These are phyloP conservation scores for Neocucurbitaria cava DNA, from an alignment of 2,329 filamentous ascomycete species.

Conservation along the genomic window DNA sequence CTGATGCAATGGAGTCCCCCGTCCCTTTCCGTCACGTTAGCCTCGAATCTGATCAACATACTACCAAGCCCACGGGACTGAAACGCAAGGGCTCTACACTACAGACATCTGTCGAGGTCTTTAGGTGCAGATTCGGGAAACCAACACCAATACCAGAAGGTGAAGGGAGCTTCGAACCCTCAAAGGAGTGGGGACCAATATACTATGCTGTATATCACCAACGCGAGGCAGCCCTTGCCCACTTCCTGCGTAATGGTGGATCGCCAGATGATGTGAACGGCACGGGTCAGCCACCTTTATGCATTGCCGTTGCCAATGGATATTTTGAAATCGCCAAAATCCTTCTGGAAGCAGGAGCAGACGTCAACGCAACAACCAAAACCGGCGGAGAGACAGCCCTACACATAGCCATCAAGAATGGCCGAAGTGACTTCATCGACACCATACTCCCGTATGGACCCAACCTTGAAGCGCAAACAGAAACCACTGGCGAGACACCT, in stretches of 20 bases:
- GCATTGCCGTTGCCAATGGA: conserved; percentile 37
- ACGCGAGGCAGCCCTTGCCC: conserved; percentile 41
- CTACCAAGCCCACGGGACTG: conserved; percentile 7
- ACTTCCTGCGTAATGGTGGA: conserved; percentile 37
- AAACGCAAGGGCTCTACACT: conserved; percentile 34
- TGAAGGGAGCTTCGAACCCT: conserved; percentile 19
- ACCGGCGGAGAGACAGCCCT: conserved; percentile 38
- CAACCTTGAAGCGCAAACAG: conserved; percentile 30
- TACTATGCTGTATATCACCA: conserved; percentile 40
- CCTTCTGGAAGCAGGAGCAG: conserved; percentile 37
- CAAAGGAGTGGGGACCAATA: conserved; percentile 41
- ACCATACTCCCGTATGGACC: conserved; percentile 30
- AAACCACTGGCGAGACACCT: conserved; percentile 34
- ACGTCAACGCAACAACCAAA: conserved; percentile 27
- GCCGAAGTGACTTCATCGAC: conserved; percentile 33
- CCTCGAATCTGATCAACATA: conserved; percentile 19
- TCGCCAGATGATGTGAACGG: conserved; percentile 33
- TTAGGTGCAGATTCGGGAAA: conserved; percentile 40
- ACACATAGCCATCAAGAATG: conserved; percentile 39
- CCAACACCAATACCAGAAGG: conserved; percentile 12
- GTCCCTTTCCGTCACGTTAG: conserved; percentile 17
- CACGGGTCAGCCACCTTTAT: conserved; percentile 34
- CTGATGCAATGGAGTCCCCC: conserved; percentile 22
- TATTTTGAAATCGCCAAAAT: conserved; percentile 32
- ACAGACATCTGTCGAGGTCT: conserved; percentile 40